These are phyloP conservation scores for Trypanosoma mega DNA, from an alignment of 208 protist species.

Conservation along the genomic window DNA sequence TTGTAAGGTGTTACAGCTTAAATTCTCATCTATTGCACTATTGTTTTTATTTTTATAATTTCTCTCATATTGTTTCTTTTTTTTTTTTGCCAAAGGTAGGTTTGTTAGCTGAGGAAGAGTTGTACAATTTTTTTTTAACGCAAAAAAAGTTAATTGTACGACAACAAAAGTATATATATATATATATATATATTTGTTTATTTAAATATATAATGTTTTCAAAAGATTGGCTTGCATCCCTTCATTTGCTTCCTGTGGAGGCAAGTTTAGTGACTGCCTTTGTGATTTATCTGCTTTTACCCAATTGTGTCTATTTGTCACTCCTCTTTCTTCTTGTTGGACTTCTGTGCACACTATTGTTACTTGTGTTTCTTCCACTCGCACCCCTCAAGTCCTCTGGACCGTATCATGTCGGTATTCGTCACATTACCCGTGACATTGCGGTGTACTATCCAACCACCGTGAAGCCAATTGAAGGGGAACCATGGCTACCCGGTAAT, in stretches of 20 bases:
- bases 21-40: background rate
- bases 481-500: conserved; percentile 18
- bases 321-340: conserved; percentile 10
- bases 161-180: conserved; percentile 6
- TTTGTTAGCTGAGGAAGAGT: too few relatives aligned
- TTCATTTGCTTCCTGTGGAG: conserved; percentile 17
- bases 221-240: conserved; percentile 13
- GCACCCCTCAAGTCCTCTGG: conserved; percentile 4
- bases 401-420: conserved; percentile 21
- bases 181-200: too few relatives aligned
- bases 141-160: too few relatives aligned
- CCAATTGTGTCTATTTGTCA: background rate
- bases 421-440: conserved; percentile 9
- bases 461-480: conserved; percentile 25
- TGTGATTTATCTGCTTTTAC: background rate
- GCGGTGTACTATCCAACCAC: conserved; percentile 25
- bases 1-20: too few relatives aligned
- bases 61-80: background rate
- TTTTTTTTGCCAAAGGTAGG: background rate
- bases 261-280: background rate
- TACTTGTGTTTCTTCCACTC: conserved; percentile 12
- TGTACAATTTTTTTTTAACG: too few relatives aligned
- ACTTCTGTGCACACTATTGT: background rate
- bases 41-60: conserved; percentile 15
- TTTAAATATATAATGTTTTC: background rate